These are phyloP conservation scores for Sarocladium oryzae DNA, from an alignment of 2,329 filamentous ascomycete genomes.

Conservation along the genomic window DNA sequence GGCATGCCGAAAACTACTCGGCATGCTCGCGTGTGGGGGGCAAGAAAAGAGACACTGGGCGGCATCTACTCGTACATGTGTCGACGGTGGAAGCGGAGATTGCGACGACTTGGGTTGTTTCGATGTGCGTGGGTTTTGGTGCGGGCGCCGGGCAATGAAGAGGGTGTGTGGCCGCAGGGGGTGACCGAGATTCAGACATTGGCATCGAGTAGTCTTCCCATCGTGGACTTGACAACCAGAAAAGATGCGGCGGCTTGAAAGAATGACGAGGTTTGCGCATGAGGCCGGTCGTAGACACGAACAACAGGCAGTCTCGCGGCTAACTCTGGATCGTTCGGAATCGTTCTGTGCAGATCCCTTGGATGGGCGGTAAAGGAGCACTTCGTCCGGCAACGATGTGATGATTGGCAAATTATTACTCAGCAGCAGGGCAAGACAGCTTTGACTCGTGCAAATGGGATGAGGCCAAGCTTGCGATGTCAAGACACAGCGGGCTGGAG, in stretches of 20 bases:
- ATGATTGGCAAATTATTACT: neutral
- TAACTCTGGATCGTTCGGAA: neutral
- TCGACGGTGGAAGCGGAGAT: neutral
- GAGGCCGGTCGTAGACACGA: neutral
- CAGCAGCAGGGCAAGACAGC: neutral
- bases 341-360: no score
- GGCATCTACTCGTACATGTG: no score
- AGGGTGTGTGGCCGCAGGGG: slow-evolving; percentile 3
- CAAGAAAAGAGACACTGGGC: neutral
- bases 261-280: neutral
- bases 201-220: neutral
- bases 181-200: neutral
- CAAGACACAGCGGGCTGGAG: neutral
- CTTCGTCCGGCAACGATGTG: neutral
- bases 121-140: neutral
- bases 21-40: neutral
- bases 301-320: neutral
- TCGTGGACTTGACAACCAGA: neutral
- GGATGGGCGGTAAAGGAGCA: neutral
- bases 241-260: neutral
- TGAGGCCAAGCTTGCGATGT: neutral
- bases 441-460: slow-evolving; percentile 1
- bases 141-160: neutral
- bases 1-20: neutral
- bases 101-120: neutral